These are phyloP conservation scores for Sporothrix euskadiensis DNA, from an alignment of 2,329 filamentous ascomycete genomes.

Conservation along the genomic window DNA sequence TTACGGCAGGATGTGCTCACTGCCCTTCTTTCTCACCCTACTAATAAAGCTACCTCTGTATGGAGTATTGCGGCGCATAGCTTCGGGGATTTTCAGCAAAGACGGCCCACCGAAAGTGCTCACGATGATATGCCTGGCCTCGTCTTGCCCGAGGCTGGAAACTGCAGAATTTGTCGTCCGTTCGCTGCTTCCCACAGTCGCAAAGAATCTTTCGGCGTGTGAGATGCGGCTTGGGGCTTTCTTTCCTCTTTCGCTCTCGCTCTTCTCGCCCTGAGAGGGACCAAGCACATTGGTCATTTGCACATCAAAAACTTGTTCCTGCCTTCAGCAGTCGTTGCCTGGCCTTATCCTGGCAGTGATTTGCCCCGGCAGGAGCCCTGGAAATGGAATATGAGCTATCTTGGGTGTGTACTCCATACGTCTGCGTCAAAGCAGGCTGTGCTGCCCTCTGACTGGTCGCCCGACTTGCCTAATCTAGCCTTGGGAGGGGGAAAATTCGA, in stretches of 20 bases:
- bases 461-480: slow-evolving; percentile 11
- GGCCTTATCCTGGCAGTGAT: background rate
- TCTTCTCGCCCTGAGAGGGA: background rate
- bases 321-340: background rate
- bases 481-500: background rate
- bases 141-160: background rate
- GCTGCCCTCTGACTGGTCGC: background rate
- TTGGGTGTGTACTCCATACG: background rate
- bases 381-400: background rate
- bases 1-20: background rate
- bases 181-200: background rate
- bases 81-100: background rate
- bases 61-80: background rate
- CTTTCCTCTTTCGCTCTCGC: background rate
- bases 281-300: too few relatives aligned
- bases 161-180: background rate
- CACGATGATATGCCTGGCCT: background rate
- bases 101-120: background rate
- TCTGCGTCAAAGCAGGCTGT: background rate
- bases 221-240: background rate
- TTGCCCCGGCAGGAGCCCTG: background rate
- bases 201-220: background rate
- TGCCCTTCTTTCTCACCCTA: background rate
- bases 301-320: background rate
- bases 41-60: background rate